Base-by-base conservation (phyloP, 306 rosid genomes). In the Coriaria nepalensis region DNA sequence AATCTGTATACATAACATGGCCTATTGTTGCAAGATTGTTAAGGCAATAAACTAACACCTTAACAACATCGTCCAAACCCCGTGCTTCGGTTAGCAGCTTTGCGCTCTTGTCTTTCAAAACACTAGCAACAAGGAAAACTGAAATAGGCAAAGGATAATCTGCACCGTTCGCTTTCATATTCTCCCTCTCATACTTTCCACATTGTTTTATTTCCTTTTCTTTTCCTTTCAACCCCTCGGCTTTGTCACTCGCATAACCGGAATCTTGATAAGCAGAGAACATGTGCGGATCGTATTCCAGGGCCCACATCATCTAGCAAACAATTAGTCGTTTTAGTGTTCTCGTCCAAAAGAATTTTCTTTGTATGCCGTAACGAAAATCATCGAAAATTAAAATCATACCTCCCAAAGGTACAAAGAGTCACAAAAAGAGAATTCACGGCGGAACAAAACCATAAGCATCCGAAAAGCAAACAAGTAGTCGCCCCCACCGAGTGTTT, bases 321-420 rank as follows among this genome's bases (percentile, higher is more conserved):
- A 47, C 20, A 41, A 15, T 47, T n/a, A n/a, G n/a, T n/a, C n/a
- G n/a, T n/a, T n/a, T n/a, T n/a, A n/a, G n/a, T n/a, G n/a, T n/a
- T n/a, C n/a, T n/a, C n/a, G n/a, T n/a, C n/a, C n/a, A n/a, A n/a
- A n/a, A n/a, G n/a, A n/a, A n/a, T n/a, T n/a, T n/a, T n/a, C n/a
- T n/a, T n/a, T n/a, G n/a, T n/a, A n/a, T n/a, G n/a, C 37, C 4
- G 9, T 4, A 47, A 9, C 11, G 9, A 43, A 29, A 47, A 13
- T 14, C 35, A 45, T 6, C 13, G 60, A 40, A 56, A 33, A 37
- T 45, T 11, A 38, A 50, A 57, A 77, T 45, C n/a, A n/a, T 61
- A 85, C 98, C 98, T 92, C 98, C 98, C 98, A 92, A 64, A 92
- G 96, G 71, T 73, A 92, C 70, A 92, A 70, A 5, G 98, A 85